phyloP scores from a whole-genome alignment of 257 asterid species.

The Solanum tarapatanum region DNA sequence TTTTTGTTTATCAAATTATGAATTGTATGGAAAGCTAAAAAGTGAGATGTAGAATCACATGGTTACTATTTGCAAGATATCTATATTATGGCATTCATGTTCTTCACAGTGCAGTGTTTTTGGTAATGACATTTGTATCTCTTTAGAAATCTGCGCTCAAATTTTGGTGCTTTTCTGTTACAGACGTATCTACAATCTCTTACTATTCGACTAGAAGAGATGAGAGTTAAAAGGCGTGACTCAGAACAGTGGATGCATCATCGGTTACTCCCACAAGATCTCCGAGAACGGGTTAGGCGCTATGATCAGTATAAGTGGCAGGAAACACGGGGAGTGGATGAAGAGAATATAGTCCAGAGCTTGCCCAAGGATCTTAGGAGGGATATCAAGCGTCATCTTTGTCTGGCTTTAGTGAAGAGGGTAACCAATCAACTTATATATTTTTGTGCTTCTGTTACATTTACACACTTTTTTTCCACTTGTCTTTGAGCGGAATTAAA shows the following conservation, averaged over 20 bases:
- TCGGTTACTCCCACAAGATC: slow-evolving; percentile 87
- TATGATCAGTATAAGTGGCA: slow-evolving; percentile 97
- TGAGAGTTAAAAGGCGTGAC: slow-evolving; percentile 98
- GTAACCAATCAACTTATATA: slow-evolving; percentile 23
- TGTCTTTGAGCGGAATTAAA: neutral
- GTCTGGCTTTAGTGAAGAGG: slow-evolving; percentile 95
- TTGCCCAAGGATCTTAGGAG: slow-evolving; percentile 93
- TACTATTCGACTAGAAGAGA: slow-evolving; percentile 95
- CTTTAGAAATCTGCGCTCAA: neutral
- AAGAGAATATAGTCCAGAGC: slow-evolving; percentile 78
- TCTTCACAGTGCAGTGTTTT: neutral
- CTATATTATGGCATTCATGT: neutral
- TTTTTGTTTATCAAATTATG: neutral
- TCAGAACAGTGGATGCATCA: slow-evolving; percentile 99
- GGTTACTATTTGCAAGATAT: neutral
- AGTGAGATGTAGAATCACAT: neutral
- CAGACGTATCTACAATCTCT: slow-evolving; percentile 99
- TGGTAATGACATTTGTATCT: neutral
- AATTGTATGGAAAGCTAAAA: neutral
- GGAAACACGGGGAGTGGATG: slow-evolving; percentile 98
- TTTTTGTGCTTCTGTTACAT: neutral
- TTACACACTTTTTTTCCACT: neutral
- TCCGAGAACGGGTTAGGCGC: slow-evolving; percentile 88
- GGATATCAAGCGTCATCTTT: slow-evolving; percentile 96
- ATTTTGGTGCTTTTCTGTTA: slow-evolving; percentile 2